These are phyloP conservation scores for Juglanconis juglandina DNA, from an alignment of 2,329 filamentous ascomycete species.

Conservation along the genomic window DNA sequence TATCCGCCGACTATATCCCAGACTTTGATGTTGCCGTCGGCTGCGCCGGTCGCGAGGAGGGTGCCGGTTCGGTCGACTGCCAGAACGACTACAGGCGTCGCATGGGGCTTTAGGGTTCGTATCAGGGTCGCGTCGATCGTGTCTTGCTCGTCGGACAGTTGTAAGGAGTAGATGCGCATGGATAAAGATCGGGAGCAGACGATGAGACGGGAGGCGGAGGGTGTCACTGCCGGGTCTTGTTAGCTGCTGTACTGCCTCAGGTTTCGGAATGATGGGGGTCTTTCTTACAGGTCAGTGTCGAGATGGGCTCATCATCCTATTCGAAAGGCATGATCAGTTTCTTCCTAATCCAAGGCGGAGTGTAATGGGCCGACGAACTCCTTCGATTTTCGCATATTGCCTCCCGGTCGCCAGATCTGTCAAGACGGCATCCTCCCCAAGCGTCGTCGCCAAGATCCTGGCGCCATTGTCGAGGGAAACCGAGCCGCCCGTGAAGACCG, in stretches of 20 bases:
- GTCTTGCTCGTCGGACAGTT: slow-evolving; percentile 52
- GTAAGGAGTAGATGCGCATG: slow-evolving; percentile 84
- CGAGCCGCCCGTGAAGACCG: slow-evolving; percentile 89
- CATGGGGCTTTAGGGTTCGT: slow-evolving; percentile 83
- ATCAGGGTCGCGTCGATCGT: slow-evolving; percentile 64
- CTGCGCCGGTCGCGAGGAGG: slow-evolving; percentile 84
- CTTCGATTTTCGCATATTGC: slow-evolving; percentile 82
- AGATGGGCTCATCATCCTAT: slow-evolving; percentile 76
- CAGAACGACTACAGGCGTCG: slow-evolving; percentile 82
- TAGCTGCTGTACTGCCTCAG: slow-evolving; percentile 11
- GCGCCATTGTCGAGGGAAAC: slow-evolving; percentile 79
- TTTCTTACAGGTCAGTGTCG: slow-evolving; percentile 61
- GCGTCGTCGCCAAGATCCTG: slow-evolving; percentile 76
- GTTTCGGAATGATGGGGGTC: slow-evolving; percentile 1
- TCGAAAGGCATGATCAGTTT: not conserved
- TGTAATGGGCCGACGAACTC: slow-evolving; percentile 50
- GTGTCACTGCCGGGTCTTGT: slow-evolving; percentile 61
- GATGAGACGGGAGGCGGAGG: slow-evolving; percentile 81
- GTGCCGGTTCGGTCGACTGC: slow-evolving; percentile 85
- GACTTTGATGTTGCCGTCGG: slow-evolving; percentile 90
- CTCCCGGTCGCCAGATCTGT: slow-evolving; percentile 80
- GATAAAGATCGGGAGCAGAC: slow-evolving; percentile 92
- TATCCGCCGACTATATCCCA: slow-evolving; percentile 93
- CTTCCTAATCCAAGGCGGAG: not conserved
- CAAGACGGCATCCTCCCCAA: slow-evolving; percentile 89